Conservation (phyloP, 2,329 filamentous ascomycete species). For the Didymellaceae sp. region DNA sequence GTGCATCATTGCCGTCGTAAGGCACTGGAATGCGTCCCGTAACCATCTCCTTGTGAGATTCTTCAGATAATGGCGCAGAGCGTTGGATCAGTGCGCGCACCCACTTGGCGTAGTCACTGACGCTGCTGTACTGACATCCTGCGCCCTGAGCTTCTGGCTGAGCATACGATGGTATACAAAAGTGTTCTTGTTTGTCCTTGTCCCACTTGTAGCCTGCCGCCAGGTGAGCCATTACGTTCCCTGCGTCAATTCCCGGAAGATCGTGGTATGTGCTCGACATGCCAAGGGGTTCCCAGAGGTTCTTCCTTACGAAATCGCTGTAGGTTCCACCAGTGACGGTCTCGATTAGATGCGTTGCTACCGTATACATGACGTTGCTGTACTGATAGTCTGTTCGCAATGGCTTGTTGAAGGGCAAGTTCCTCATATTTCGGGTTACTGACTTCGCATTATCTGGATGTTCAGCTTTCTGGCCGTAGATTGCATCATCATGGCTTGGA, state of each 20-base stretch:
- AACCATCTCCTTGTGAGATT: constrained; percentile 22
- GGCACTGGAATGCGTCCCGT: constrained; percentile 19
- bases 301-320: constrained; percentile 39
- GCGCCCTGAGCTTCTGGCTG: constrained; percentile 32
- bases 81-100: constrained; percentile 31
- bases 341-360: constrained; percentile 56
- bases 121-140: constrained; percentile 29
- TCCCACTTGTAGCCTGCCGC: constrained; percentile 26
- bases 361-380: constrained; percentile 61
- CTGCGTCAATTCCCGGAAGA: constrained; percentile 40
- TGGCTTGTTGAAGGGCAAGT: constrained; percentile 52
- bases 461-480: constrained; percentile 12
- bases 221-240: constrained; percentile 4
- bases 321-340: constrained; percentile 48
- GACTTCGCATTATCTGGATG: constrained; percentile 21
- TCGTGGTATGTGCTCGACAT: constrained; percentile 50
- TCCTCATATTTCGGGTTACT: constrained; percentile 44
- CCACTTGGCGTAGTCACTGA: constrained; percentile 32
- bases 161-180: constrained; percentile 12
- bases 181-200: background rate
- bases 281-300: constrained; percentile 50
- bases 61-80: constrained; percentile 9
- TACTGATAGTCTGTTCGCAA: constrained; percentile 57
- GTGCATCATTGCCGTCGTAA: constrained; percentile 10
- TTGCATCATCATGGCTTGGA: constrained; percentile 39